Percentiles rank a stretch among this genome's conserved stretches.
These are phyloP conservation scores for Radiomyces spectabilis DNA, from an alignment of 192 early-diverging fungal species.

Conservation along the genomic window DNA sequence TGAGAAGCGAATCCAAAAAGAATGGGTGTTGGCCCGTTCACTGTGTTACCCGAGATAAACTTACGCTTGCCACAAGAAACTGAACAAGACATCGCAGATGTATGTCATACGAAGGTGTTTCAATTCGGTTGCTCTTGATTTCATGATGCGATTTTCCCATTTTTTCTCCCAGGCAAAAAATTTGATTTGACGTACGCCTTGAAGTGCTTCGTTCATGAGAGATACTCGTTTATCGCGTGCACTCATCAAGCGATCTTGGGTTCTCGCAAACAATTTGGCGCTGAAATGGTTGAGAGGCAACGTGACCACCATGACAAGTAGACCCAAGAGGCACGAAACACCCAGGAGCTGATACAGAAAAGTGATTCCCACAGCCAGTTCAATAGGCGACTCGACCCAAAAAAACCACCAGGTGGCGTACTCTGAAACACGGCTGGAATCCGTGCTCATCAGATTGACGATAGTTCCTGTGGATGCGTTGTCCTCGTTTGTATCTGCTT, in stretches of 20 bases:
- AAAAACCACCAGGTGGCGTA: slow-evolving; percentile 42
- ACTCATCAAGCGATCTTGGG: slow-evolving; percentile 55
- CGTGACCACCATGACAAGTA: slow-evolving; percentile 46
- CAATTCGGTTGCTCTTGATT: slow-evolving; percentile 38
- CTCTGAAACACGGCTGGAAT: slow-evolving; percentile 56
- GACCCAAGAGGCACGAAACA: slow-evolving; percentile 65
- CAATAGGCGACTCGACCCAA: slow-evolving; percentile 51
- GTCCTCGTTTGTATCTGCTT: slow-evolving; percentile 1
- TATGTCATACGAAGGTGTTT: slow-evolving; percentile 20
- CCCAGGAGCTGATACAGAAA: slow-evolving; percentile 78
- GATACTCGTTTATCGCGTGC: slow-evolving; percentile 71
- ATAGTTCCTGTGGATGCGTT: slow-evolving; percentile 55
- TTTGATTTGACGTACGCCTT: slow-evolving; percentile 91
- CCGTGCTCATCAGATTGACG: slow-evolving; percentile 68
- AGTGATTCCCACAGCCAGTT: slow-evolving; percentile 54
- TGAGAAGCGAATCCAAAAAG: too few species aligned
- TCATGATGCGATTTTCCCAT: slow-evolving; percentile 43
- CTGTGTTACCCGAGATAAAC: too few species aligned
- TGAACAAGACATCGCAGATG: slow-evolving; percentile 1
- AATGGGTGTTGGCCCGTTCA: too few species aligned
- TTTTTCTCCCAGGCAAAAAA: slow-evolving; percentile 68
- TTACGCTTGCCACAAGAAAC: slow-evolving; percentile 34
- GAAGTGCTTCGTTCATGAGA: slow-evolving; percentile 48
- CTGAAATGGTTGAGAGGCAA: slow-evolving; percentile 32
- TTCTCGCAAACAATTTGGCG: slow-evolving; percentile 23